These are phyloP conservation scores for Venturia aucupariae DNA, from an alignment of 2,329 filamentous ascomycete species.

Conservation along the genomic window DNA sequence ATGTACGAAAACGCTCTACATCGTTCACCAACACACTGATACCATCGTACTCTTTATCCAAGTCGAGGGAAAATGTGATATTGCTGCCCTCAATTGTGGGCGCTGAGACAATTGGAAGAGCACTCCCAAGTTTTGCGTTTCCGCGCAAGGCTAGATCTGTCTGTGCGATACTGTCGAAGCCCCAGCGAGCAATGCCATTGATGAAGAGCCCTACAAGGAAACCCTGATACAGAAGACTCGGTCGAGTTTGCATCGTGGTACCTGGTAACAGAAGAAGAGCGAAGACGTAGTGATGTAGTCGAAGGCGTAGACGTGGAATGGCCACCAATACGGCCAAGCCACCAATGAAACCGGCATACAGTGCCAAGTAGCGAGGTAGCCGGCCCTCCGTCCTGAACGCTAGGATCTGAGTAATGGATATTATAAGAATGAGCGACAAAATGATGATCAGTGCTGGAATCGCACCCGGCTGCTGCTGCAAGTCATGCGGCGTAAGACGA, in stretches of 20 bases:
- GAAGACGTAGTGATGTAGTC: constrained; percentile 23
- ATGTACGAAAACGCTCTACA: constrained; percentile 17
- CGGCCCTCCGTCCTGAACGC: constrained; percentile 27
- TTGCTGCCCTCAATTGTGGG: neutral
- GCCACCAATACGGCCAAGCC: constrained; percentile 7
- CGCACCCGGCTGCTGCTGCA: constrained; percentile 30
- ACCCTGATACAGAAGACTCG: constrained; percentile 27
- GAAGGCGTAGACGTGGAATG: constrained; percentile 14
- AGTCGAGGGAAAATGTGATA: constrained; percentile 2
- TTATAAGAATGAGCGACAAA: constrained; percentile 21
- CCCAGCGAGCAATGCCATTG: constrained; percentile 30
- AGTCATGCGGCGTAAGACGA: constrained; percentile 28
- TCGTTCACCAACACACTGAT: constrained; percentile 21
- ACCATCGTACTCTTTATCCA: constrained; percentile 15
- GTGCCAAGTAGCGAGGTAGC: constrained; percentile 15
- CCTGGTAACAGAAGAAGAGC: constrained; percentile 28
- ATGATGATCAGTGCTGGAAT: constrained; percentile 27
- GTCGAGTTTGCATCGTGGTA: constrained; percentile 27
- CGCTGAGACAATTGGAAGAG: neutral
- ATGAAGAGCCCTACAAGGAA: constrained; percentile 28
- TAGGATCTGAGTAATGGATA: constrained; percentile 26
- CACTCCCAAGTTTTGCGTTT: constrained; percentile 9
- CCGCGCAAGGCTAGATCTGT: neutral
- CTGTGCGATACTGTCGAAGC: constrained; percentile 23
- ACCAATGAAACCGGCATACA: constrained; percentile 14